A percentile compares a stretch with the other conserved stretches of the same genome.
Conservation (phyloP, 129 eudicot genomes). For the Daucus carota region DNA sequence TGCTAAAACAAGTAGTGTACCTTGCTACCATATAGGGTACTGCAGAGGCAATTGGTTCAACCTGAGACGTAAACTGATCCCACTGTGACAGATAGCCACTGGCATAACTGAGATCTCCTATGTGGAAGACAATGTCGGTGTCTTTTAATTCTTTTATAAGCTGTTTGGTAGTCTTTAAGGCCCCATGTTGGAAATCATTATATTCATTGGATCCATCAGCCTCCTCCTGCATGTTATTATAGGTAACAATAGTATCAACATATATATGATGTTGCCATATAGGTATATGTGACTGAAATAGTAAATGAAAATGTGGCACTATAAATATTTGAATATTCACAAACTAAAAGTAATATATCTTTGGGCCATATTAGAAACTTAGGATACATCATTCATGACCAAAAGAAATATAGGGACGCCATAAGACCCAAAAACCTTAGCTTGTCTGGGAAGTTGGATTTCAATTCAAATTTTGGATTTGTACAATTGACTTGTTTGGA, state of each 20-base stretch:
- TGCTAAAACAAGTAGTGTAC: constrained; percentile 13
- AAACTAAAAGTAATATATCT: not conserved
- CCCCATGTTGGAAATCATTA: constrained; percentile 55
- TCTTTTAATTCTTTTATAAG: constrained; percentile 54
- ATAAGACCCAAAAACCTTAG: not conserved
- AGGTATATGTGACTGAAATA: not conserved
- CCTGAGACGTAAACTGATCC: constrained; percentile 77
- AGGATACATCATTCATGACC: not conserved
- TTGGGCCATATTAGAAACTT: too few species aligned
- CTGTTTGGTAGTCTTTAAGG: constrained; percentile 60
- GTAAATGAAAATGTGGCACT: not conserved
- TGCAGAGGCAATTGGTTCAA: constrained; percentile 58
- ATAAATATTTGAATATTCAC: not conserved
- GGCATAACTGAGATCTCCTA: constrained; percentile 77
- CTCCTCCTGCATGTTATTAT: constrained; percentile 47
- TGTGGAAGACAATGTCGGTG: constrained; percentile 63
- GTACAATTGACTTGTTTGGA: too few species aligned
- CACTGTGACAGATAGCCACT: constrained; percentile 75
- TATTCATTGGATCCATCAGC: constrained; percentile 72
- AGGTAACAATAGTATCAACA: too few species aligned
- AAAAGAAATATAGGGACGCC: not conserved
- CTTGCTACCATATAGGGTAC: constrained; percentile 79
- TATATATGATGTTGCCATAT: not conserved
- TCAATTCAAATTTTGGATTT: too few species aligned
- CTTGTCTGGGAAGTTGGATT: too few species aligned